phyloP scores from a whole-genome alignment of 176 grass and related monocot species.

The Areca catechu region DNA sequence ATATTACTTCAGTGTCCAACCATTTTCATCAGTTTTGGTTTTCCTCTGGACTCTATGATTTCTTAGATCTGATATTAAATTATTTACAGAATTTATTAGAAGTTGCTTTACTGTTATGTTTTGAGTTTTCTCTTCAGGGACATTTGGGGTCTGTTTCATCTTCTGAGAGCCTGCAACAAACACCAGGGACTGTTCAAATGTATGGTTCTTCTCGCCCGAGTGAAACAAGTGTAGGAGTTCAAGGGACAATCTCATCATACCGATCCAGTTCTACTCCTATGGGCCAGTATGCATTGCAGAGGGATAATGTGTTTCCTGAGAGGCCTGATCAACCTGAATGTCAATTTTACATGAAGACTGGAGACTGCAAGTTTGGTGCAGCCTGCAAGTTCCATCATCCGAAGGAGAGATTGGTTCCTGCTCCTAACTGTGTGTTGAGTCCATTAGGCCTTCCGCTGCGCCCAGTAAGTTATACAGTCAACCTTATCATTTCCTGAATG shows the following conservation, averaged over 20 bases:
- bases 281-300: conserved; percentile 50
- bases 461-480: conserved; percentile 39
- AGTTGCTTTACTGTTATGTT: conserved; percentile 13
- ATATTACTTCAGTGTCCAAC: too few relatives aligned
- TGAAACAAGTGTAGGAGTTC: conserved; percentile 51
- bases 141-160: conserved; percentile 54
- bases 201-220: conserved; percentile 67
- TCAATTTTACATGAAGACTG: conserved; percentile 99
- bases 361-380: conserved; percentile 96
- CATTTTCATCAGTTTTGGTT: too few relatives aligned
- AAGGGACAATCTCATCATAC: conserved; percentile 46
- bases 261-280: conserved; percentile 46
- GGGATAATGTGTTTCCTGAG: conserved; percentile 91
- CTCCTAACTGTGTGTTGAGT: conserved; percentile 80
- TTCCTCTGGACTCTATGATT: not conserved
- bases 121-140: conserved; percentile 21
- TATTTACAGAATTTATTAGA: not conserved
- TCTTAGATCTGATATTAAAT: not conserved
- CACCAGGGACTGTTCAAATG: conserved; percentile 48
- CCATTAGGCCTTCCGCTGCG: conserved; percentile 92
- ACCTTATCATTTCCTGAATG: not conserved
- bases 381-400: conserved; percentile 99
- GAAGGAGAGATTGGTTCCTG: conserved; percentile 50
- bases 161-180: conserved; percentile 48
- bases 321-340: conserved; percentile 97